Percentiles rank a stretch among this genome's conserved stretches.
These are phyloP conservation scores for Pseudogymnoascus sp. DNA, from an alignment of 2,329 filamentous ascomycete genomes.

Conservation along the genomic window DNA sequence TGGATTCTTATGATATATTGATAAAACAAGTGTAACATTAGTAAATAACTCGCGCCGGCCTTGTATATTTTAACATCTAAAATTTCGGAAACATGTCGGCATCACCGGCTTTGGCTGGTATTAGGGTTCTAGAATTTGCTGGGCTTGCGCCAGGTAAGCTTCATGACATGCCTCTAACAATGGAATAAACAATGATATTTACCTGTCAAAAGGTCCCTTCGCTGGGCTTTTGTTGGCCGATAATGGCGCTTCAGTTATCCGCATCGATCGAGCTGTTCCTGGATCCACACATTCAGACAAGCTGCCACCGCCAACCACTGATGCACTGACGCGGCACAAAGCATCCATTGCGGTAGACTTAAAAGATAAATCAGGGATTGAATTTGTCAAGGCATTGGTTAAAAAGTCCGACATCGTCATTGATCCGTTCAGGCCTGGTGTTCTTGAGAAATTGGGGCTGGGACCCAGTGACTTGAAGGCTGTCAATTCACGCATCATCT, in stretches of 20 bases:
- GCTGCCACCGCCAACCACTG: constrained; percentile 44
- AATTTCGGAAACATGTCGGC: constrained; percentile 17
- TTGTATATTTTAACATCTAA: not conserved
- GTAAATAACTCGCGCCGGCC: not conserved
- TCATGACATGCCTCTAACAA: not conserved
- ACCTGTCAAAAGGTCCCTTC: constrained; percentile 60
- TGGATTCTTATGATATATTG: not conserved
- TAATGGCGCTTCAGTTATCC: constrained; percentile 79
- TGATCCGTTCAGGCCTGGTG: constrained; percentile 86
- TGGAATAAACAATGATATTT: constrained; percentile 6
- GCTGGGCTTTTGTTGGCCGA: constrained; percentile 83
- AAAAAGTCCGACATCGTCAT: constrained; percentile 68
- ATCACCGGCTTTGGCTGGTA: constrained; percentile 41
- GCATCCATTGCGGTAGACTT: constrained; percentile 72
- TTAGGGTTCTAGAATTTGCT: constrained; percentile 58
- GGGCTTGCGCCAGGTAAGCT: constrained; percentile 48
- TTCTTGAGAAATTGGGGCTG: constrained; percentile 76
- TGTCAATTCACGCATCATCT: constrained; percentile 67
- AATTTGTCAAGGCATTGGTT: constrained; percentile 59
- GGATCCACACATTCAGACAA: constrained; percentile 32
- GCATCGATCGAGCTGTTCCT: constrained; percentile 62
- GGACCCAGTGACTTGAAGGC: constrained; percentile 57
- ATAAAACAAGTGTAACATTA: not conserved
- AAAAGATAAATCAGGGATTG: constrained; percentile 55
- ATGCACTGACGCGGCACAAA: constrained; percentile 75